Evolutionary conservation across 768 basidiomycete genomes (phyloP).

Genomic region (Coprinopsis sp.): DNA sequence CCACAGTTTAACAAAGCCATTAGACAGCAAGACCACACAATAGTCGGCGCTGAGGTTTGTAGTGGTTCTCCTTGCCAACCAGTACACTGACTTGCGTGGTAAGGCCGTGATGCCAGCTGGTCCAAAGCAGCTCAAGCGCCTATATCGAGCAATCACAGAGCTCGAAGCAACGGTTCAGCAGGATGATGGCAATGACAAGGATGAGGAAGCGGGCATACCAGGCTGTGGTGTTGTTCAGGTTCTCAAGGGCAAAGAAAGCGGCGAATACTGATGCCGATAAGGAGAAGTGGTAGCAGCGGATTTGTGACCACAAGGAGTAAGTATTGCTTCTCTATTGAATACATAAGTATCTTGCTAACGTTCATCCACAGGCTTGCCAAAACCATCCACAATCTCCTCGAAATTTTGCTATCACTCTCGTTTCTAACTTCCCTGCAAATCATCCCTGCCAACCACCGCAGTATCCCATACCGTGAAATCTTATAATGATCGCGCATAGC

Average conservation of each 20-base stretch:
- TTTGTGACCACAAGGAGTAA: slow-evolving; percentile 81
- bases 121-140: slow-evolving; percentile 69
- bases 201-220: slow-evolving; percentile 43
- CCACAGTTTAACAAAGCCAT: no score
- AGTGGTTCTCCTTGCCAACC: no score
- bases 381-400: slow-evolving; percentile 82
- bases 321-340: slow-evolving; percentile 30
- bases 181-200: slow-evolving; percentile 54
- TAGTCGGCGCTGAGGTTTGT: no score
- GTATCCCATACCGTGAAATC: no score
- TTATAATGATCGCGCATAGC: no score
- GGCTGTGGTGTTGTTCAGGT: slow-evolving; percentile 34
- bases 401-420: slow-evolving; percentile 78
- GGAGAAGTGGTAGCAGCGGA: slow-evolving; percentile 70
- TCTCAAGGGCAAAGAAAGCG: slow-evolving; percentile 38
- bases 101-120: no score
- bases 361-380: slow-evolving; percentile 70
- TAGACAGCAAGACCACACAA: no score
- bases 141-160: slow-evolving; percentile 78
- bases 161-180: slow-evolving; percentile 73
- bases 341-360: slow-evolving; percentile 8
- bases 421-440: slow-evolving; percentile 85
- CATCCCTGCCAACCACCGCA: slow-evolving; percentile 92
- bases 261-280: slow-evolving; percentile 63
- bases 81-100: no score